A percentile compares a stretch with the other conserved stretches of the same genome.
Evolutionary conservation across 2,329 filamentous ascomycete species (phyloP).

Genomic region (Berkeleyomyces basicola): DNA sequence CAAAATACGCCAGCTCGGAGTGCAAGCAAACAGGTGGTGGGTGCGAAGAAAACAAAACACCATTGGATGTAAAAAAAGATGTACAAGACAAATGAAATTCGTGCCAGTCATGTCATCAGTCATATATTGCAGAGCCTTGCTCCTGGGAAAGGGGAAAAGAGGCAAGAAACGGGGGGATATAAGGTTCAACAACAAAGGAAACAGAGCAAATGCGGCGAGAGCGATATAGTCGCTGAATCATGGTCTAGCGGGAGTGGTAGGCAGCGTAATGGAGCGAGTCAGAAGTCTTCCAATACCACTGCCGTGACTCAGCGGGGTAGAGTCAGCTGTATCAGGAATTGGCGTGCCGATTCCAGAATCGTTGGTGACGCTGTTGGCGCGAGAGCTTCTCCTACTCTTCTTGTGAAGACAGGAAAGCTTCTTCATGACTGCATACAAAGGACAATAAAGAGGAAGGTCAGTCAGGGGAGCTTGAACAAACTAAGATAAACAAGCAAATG

Average conservation of each 20-base stretch:
- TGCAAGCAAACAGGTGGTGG: not conserved
- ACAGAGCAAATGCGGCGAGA: not conserved
- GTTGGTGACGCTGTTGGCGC: constrained; percentile 7
- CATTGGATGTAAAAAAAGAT: constrained; percentile 1
- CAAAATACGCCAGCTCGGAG: not conserved
- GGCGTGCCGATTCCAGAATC: constrained; percentile 13
- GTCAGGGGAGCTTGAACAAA: constrained; percentile 1
- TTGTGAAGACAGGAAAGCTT: constrained; percentile 9
- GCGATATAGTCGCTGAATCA: not conserved
- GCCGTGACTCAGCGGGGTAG: constrained; percentile 1
- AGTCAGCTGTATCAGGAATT: constrained; percentile 6
- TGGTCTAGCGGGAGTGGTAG: not conserved
- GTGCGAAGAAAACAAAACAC: constrained; percentile 6
- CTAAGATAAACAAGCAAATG: not conserved
- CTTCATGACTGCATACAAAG: constrained; percentile 12
- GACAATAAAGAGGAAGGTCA: not conserved
- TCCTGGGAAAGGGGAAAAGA: not conserved
- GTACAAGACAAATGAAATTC: constrained; percentile 11
- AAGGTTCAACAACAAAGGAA: not conserved
- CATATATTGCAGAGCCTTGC: constrained; percentile 8
- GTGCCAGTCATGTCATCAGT: constrained; percentile 13
- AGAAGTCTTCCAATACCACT: constrained; percentile 2
- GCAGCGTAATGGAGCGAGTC: constrained; percentile 5
- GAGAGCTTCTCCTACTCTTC: constrained; percentile 3
- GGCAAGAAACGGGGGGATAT: not conserved